These are phyloP conservation scores for Phyllosticta citrichinensis DNA, from an alignment of 2,329 filamentous ascomycete genomes.

Conservation along the genomic window DNA sequence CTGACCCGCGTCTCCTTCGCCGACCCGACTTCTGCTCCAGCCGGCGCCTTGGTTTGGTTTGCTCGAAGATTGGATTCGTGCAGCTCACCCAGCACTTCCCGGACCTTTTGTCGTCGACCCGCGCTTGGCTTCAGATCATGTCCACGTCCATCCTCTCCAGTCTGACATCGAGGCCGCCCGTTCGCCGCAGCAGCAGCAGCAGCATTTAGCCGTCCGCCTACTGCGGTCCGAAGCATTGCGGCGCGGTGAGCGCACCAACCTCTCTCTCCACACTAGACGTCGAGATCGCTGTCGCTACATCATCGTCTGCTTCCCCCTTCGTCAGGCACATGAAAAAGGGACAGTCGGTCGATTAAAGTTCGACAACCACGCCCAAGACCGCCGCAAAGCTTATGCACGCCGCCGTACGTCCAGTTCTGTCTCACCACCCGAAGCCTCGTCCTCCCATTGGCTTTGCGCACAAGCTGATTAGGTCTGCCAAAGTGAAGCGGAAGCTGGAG, in stretches of 20 bases:
- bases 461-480: conserved; percentile 2
- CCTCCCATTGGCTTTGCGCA: conserved; percentile 9
- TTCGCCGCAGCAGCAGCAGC: neutral
- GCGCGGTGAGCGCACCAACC: conserved; percentile 2
- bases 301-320: conserved; percentile 5
- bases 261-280: conserved; percentile 4
- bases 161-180: conserved; percentile 1
- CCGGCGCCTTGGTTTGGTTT: neutral
- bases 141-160: neutral
- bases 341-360: neutral
- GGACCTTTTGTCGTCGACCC: neutral
- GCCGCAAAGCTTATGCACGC: conserved; percentile 6
- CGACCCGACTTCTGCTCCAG: neutral
- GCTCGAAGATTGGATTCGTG: neutral
- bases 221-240: conserved; percentile 8
- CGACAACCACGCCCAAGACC: conserved; percentile 1
- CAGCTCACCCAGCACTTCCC: neutral
- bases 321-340: neutral
- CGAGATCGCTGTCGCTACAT: conserved; percentile 9
- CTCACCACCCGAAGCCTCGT: neutral
- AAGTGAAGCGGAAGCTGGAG: neutral
- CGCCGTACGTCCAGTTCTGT: neutral
- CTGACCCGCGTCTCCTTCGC: neutral
- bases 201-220: conserved; percentile 9
- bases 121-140: neutral